Percentiles rank a stretch among this genome's conserved stretches.
phyloP scores from a whole-genome alignment of 352 stramenopile species.

The Pythium monospermum region DNA sequence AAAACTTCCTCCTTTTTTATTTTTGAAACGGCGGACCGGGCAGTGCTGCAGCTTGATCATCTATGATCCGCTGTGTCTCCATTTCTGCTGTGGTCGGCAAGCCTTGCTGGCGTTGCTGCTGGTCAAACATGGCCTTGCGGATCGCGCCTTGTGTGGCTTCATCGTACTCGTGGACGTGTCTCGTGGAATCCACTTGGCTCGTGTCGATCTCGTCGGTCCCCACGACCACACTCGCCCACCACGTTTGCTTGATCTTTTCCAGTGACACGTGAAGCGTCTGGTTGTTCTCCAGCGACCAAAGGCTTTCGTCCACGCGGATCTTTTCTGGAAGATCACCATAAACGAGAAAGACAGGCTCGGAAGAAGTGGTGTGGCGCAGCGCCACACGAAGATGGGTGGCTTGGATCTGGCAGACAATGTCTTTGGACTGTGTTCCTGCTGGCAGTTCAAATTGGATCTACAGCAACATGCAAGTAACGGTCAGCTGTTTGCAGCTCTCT shows the following conservation, averaged over 20 bases:
- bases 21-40: no score
- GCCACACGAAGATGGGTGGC: conserved; percentile 82
- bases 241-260: conserved; percentile 97
- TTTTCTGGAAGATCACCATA: conserved; percentile 89
- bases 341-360: conserved; percentile 25
- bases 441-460: conserved; percentile 88
- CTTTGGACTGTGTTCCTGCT: conserved; percentile 80
- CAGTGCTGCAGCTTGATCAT: conserved; percentile 90
- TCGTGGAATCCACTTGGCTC: conserved; percentile 95
- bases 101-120: conserved; percentile 91
- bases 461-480: conserved; percentile 1
- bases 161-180: conserved; percentile 95
- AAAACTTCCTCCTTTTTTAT: no score
- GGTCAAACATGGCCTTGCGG: conserved; percentile 97
- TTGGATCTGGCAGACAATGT: conserved; percentile 90
- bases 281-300: conserved; percentile 93
- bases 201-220: conserved; percentile 97
- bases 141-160: conserved; percentile 96
- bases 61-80: conserved; percentile 87
- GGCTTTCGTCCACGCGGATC: conserved; percentile 95
- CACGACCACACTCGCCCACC: conserved; percentile 94
- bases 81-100: conserved; percentile 91
- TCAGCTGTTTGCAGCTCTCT: background rate
- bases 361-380: conserved; percentile 50
- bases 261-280: conserved; percentile 84